These are phyloP conservation scores for Mrakia blollopis DNA, from an alignment of 768 basidiomycete species.

Conservation along the genomic window DNA sequence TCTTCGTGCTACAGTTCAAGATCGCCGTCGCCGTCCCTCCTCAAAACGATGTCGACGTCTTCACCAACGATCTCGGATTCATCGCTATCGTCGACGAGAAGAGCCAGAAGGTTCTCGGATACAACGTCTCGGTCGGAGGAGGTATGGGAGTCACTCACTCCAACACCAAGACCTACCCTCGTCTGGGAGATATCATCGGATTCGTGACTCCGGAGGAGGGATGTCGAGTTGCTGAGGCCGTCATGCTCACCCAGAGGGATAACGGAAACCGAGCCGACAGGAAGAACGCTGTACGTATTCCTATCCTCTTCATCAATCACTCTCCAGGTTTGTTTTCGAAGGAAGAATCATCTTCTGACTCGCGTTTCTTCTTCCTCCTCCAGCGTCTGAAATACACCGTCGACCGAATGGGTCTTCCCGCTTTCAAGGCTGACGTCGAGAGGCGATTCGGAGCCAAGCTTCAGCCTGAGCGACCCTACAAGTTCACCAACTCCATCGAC, in stretches of 20 bases:
- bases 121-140: slow-evolving; percentile 90
- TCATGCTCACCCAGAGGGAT: slow-evolving; percentile 91
- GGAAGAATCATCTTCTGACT: neutral
- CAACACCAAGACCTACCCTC: slow-evolving; percentile 98
- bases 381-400: slow-evolving; percentile 88
- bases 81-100: slow-evolving; percentile 76
- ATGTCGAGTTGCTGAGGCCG: slow-evolving; percentile 76
- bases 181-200: slow-evolving; percentile 77
- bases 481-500: slow-evolving; percentile 84
- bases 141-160: slow-evolving; percentile 99
- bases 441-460: slow-evolving; percentile 74
- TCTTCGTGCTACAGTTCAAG: slow-evolving; percentile 66
- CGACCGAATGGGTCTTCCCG: slow-evolving; percentile 85
- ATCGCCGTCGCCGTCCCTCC: slow-evolving; percentile 93
- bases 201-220: slow-evolving; percentile 89
- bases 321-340: neutral
- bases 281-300: slow-evolving; percentile 55
- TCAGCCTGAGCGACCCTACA: slow-evolving; percentile 65
- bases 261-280: slow-evolving; percentile 84
- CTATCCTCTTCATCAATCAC: neutral
- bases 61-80: slow-evolving; percentile 92
- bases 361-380: neutral
- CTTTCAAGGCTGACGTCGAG: slow-evolving; percentile 86
- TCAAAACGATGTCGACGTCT: slow-evolving; percentile 92
- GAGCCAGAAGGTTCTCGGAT: slow-evolving; percentile 73